Percentiles rank a stretch among this genome's conserved stretches.
Conservation (phyloP, 768 basidiomycete genomes). For the Hydnomerulius pinastri region DNA sequence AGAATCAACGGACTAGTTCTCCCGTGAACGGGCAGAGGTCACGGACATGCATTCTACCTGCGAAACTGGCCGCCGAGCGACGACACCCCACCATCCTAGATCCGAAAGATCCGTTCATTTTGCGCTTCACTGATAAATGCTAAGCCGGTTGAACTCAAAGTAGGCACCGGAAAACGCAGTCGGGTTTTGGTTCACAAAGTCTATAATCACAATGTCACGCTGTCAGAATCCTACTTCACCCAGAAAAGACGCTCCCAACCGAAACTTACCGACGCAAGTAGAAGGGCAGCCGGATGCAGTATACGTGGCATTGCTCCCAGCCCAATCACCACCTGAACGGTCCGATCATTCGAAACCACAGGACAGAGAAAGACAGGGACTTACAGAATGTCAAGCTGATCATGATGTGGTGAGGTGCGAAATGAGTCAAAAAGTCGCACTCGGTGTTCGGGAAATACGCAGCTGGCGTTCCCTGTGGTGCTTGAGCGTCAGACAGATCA, state of each 20-base stretch:
- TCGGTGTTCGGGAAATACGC: conserved; percentile 61
- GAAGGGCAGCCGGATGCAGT: conserved; percentile 12
- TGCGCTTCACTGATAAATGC: conserved; percentile 30
- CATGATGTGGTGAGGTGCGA: conserved; percentile 58
- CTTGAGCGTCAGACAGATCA: too few species aligned
- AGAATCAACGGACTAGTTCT: neutral
- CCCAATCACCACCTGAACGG: conserved; percentile 15
- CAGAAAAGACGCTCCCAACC: neutral
- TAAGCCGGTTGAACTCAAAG: conserved; percentile 37
- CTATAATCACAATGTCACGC: neutral
- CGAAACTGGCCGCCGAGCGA: neutral
- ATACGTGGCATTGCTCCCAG: conserved; percentile 11
- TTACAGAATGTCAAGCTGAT: conserved; percentile 43
- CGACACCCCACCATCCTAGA: neutral
- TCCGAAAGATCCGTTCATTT: neutral
- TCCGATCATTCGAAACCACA: conserved; percentile 13
- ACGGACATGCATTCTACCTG: neutral
- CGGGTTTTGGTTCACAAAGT: conserved; percentile 35
- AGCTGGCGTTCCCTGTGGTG: conserved; percentile 49
- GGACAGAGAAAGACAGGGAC: neutral
- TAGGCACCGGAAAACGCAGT: conserved; percentile 38
- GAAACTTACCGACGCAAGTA: conserved; percentile 15
- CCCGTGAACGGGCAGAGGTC: too few species aligned
- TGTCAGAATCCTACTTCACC: neutral
- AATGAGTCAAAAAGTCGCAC: conserved; percentile 55